phyloP scores from a whole-genome alignment of 768 basidiomycete species.

The Trametes elegans region DNA sequence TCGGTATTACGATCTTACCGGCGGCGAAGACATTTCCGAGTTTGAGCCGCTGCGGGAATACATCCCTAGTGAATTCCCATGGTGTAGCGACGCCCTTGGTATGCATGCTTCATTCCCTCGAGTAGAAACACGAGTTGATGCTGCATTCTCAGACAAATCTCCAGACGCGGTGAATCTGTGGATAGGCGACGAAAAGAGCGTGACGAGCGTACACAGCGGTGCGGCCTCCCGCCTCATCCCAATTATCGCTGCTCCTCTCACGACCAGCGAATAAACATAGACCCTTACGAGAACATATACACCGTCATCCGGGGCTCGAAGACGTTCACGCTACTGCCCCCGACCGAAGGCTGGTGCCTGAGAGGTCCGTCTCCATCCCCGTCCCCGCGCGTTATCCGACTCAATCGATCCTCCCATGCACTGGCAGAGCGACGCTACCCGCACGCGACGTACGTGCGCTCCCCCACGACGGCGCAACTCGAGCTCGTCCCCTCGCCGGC shows the following conservation, averaged over 20 bases:
- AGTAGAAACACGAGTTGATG: neutral
- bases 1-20: constrained; percentile 36
- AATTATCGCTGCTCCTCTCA: neutral
- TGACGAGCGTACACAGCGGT: constrained; percentile 89
- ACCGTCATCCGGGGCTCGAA: constrained; percentile 82
- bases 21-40: constrained; percentile 47
- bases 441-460: constrained; percentile 61
- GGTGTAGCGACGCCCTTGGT: constrained; percentile 83
- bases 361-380: constrained; percentile 49
- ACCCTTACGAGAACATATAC: constrained; percentile 94
- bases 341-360: constrained; percentile 84
- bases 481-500: constrained; percentile 32
- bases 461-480: constrained; percentile 24
- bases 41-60: constrained; percentile 61
- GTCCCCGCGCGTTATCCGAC: neutral
- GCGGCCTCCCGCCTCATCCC: constrained; percentile 16
- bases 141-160: constrained; percentile 41
- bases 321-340: constrained; percentile 82
- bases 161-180: constrained; percentile 94
- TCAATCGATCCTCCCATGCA: neutral
- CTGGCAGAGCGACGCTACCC: constrained; percentile 37
- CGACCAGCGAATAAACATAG: constrained; percentile 34
- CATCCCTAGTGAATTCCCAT: constrained; percentile 65
- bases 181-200: constrained; percentile 77
- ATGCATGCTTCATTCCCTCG: constrained; percentile 21